phyloP scores from a whole-genome alignment of 176 grass and related monocot species.

The Zoysia pacifica region DNA sequence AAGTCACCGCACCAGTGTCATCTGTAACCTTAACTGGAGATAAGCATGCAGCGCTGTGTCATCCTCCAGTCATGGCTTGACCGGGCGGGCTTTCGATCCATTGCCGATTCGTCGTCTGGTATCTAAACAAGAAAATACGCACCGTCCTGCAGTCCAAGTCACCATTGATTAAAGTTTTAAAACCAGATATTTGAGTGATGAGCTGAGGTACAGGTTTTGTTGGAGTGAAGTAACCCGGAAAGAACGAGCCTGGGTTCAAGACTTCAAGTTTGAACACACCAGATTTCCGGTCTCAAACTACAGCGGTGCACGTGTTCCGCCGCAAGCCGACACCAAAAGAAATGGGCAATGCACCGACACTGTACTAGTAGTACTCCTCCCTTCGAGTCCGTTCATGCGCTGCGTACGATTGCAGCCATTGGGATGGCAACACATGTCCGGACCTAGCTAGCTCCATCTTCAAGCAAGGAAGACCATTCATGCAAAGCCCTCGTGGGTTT shows the following conservation, averaged over 20 bases:
- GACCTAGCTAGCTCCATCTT: not conserved
- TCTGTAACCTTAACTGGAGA: not conserved
- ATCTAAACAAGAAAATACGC: not conserved
- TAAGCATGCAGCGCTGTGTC: not conserved
- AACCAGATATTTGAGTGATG: not conserved
- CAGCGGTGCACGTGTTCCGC: not conserved
- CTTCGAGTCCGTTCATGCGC: not conserved
- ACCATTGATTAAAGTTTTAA: not conserved
- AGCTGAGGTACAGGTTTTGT: not conserved
- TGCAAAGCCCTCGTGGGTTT: not conserved
- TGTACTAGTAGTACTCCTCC: not conserved
- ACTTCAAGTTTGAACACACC: not conserved
- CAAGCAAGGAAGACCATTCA: not conserved
- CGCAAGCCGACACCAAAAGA: not conserved
- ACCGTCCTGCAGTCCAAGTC: not conserved
- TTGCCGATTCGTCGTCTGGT: no score
- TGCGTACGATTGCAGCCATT: not conserved
- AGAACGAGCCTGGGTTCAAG: not conserved
- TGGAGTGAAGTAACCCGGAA: not conserved
- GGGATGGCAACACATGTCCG: not conserved
- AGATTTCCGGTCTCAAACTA: not conserved
- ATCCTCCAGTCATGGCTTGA: constrained; percentile 2
- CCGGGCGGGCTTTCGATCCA: not conserved
- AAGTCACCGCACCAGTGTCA: constrained; percentile 30
- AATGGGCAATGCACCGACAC: not conserved